Conservation (phyloP, 1,284 basidiomycete species). For the Ceratobasidium sp. region DNA sequence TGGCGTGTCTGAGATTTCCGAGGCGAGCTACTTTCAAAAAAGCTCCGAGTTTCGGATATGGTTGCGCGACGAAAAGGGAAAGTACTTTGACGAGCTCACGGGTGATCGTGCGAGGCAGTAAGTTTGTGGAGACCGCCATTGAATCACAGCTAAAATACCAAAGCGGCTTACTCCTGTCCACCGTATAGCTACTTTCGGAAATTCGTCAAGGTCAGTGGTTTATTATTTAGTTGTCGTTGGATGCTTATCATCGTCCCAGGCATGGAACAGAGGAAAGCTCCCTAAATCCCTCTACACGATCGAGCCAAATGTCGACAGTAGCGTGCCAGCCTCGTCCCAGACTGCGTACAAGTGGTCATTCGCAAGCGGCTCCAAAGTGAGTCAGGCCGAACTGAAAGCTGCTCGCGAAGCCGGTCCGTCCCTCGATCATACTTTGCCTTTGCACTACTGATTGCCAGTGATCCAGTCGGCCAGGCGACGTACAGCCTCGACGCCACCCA, state of each 20-base stretch:
- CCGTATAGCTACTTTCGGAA: slow-evolving; percentile 79
- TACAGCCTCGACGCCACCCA: background rate
- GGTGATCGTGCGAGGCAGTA: slow-evolving; percentile 80
- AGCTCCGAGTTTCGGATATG: slow-evolving; percentile 80
- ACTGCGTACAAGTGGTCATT: slow-evolving; percentile 65
- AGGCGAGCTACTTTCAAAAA: slow-evolving; percentile 82
- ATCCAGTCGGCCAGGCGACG: slow-evolving; percentile 43
- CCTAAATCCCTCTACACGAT: slow-evolving; percentile 55
- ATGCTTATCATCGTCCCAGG: slow-evolving; percentile 56
- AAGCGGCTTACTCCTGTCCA: slow-evolving; percentile 15
- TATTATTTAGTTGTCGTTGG: background rate
- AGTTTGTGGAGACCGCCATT: slow-evolving; percentile 50
- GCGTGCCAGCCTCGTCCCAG: slow-evolving; percentile 56
- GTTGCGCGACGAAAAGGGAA: slow-evolving; percentile 81
- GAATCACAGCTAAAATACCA: background rate
- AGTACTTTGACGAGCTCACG: slow-evolving; percentile 83
- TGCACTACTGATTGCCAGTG: slow-evolving; percentile 63
- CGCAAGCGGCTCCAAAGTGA: slow-evolving; percentile 63
- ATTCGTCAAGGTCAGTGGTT: slow-evolving; percentile 75
- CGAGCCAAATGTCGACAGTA: slow-evolving; percentile 27
- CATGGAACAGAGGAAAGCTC: slow-evolving; percentile 81
- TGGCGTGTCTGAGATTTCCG: slow-evolving; percentile 54
- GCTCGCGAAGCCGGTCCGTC: slow-evolving; percentile 60
- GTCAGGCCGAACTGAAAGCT: slow-evolving; percentile 68
- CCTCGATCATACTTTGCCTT: slow-evolving; percentile 63